Base-by-base conservation (phyloP, 306 rosid species). In the Castanospermum australe region DNA sequence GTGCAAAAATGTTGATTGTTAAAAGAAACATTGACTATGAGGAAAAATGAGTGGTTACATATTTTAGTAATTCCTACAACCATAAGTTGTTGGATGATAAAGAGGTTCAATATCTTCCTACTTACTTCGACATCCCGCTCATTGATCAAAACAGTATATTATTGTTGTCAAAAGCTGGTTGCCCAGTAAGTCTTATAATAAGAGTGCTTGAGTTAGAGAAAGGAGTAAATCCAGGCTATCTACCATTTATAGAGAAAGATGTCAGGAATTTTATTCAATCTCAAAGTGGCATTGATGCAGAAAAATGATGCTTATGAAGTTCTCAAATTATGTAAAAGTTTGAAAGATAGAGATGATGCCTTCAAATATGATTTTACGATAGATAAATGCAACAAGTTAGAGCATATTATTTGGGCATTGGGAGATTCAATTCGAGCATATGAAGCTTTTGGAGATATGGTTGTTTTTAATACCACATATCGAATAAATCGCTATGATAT, bases 121-220 rank as follows among this genome's bases (percentile, higher is more conserved):
- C 22, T 59, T 59, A 52, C 35, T 8, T 4, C 2, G 13, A 35
- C 20, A 71, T 71, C 2, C 9, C 18, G 7, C 9, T 17, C 13
- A 5, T 13, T 1, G 78, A 73, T 8, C 67, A 72, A 39, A 38
- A 38, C 24, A 5, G 15, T 38, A 52, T 38, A 22, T 3, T 13
- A 1, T 21, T 72, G 15, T 55, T 72, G 5, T 72, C 66, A 6
- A 72, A 72, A 72, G 77, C 4, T 21, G 15, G 67, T 72, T 72
- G 67, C 5, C 15, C 5, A 4, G 17, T 55, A 9, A 72, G 14
- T 72, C 21, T 71, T 6, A 32, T 8, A 4, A 51, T 71, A 8
- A 71, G 63, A 71, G 47, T 71, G 32, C 50, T 48, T 48, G 61
- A 30, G 30, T 47, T 68, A 24, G 74, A 47, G 12, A 68, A 68